A percentile compares a stretch with the other conserved stretches of the same genome.
These are phyloP conservation scores for Trichophyton equinum DNA, from an alignment of 2,329 filamentous ascomycete species.

Conservation along the genomic window DNA sequence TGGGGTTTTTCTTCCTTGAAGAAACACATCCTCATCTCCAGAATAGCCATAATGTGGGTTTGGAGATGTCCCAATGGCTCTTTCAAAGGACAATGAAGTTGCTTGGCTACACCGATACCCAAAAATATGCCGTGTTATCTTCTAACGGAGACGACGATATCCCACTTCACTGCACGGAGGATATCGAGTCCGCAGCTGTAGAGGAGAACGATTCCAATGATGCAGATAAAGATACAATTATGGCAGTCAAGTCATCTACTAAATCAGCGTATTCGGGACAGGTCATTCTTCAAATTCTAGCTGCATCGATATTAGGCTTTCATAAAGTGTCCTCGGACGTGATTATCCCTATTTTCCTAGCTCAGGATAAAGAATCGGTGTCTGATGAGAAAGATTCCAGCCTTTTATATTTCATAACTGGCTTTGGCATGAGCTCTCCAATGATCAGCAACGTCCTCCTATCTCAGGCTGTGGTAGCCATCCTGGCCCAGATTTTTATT, in stretches of 20 bases:
- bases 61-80: background rate
- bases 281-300: slow-evolving; percentile 9
- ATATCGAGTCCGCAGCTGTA: background rate
- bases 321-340: slow-evolving; percentile 9
- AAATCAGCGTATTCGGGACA: slow-evolving; percentile 1
- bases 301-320: slow-evolving; percentile 7
- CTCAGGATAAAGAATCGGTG: background rate
- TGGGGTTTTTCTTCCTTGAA: slow-evolving; percentile 7
- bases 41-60: background rate
- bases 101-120: background rate
- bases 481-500: slow-evolving; percentile 3
- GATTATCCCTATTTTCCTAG: slow-evolving; percentile 7
- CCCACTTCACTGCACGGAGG: background rate
- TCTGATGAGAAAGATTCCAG: background rate
- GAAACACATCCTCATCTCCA: slow-evolving; percentile 9
- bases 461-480: slow-evolving; percentile 7
- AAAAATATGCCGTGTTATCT: background rate
- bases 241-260: background rate
- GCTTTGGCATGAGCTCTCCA: slow-evolving; percentile 6
- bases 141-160: background rate
- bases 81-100: background rate
- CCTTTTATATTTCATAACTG: background rate
- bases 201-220: background rate
- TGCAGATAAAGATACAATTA: background rate
- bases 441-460: slow-evolving; percentile 7